These are phyloP conservation scores for Botryotinia globosa DNA, from an alignment of 2,329 filamentous ascomycete species.

Conservation along the genomic window DNA sequence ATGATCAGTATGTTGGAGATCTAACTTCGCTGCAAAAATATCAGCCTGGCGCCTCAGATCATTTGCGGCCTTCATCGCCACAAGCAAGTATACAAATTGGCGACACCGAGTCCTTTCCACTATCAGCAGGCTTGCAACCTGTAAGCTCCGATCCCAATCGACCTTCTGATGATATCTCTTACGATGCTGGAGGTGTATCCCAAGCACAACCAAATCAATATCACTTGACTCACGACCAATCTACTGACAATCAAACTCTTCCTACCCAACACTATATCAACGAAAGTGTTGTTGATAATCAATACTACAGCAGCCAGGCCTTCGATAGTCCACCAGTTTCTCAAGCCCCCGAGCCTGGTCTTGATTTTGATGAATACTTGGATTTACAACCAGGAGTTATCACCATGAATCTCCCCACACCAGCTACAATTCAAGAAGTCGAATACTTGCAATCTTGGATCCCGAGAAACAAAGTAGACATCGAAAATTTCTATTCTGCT, in stretches of 20 bases:
- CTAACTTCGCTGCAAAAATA: neutral
- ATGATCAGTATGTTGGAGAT: neutral
- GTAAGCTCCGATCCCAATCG: neutral
- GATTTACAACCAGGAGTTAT: neutral
- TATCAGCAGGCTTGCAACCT: neutral
- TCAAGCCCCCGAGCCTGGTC: neutral
- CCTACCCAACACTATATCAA: neutral
- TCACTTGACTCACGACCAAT: neutral
- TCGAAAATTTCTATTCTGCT: neutral
- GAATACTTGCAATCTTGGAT: neutral
- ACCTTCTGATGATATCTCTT: neutral
- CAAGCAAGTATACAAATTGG: neutral
- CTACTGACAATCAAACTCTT: neutral
- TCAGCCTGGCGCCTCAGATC: neutral
- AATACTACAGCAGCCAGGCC: neutral
- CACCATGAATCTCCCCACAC: neutral
- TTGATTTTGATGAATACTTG: neutral
- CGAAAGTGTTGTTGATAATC: neutral
- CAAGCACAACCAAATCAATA: too few relatives aligned
- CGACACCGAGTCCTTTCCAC: neutral
- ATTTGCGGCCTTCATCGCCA: neutral
- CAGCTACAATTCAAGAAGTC: neutral
- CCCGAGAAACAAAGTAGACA: neutral
- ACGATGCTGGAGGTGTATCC: neutral
- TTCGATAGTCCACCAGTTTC: neutral